These are phyloP conservation scores for Hura crepitans DNA, from an alignment of 441 rosid genomes.

Conservation along the genomic window DNA sequence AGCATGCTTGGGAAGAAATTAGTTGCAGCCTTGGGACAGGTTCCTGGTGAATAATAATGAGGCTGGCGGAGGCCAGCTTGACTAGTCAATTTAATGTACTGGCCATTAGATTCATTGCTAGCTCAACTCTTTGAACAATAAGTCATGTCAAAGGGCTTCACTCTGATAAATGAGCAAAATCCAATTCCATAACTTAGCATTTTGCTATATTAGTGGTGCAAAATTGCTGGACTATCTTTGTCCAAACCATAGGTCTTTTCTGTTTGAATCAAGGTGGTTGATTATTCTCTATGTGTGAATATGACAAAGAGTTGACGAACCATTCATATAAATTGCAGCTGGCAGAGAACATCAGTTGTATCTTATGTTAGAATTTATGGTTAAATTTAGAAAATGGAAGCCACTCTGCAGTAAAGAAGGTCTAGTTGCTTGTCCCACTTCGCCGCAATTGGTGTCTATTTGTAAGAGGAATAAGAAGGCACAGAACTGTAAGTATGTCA, in stretches of 20 bases:
- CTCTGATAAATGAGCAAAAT: constrained; percentile 6
- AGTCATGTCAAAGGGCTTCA: neutral
- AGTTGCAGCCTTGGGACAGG: neutral
- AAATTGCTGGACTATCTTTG: neutral
- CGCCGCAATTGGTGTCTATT: neutral
- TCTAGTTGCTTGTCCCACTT: neutral
- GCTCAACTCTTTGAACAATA: constrained; percentile 6
- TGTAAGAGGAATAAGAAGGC: constrained; percentile 1
- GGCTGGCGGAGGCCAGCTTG: neutral
- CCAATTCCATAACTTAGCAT: neutral
- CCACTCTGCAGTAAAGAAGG: neutral
- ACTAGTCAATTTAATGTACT: neutral
- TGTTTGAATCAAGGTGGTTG: neutral
- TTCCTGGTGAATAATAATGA: neutral
- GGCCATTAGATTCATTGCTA: neutral
- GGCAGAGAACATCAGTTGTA: neutral
- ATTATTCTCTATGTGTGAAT: neutral
- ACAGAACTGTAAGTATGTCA: neutral
- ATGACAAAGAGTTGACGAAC: neutral
- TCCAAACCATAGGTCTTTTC: neutral
- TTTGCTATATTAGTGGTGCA: neutral
- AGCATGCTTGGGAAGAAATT: neutral
- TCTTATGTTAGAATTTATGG: neutral
- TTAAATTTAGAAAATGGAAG: neutral
- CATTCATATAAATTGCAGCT: neutral